Base-by-base conservation (phyloP, 2,329 filamentous ascomycete genomes). In the Graphilbum ipis-grandicollis region DNA sequence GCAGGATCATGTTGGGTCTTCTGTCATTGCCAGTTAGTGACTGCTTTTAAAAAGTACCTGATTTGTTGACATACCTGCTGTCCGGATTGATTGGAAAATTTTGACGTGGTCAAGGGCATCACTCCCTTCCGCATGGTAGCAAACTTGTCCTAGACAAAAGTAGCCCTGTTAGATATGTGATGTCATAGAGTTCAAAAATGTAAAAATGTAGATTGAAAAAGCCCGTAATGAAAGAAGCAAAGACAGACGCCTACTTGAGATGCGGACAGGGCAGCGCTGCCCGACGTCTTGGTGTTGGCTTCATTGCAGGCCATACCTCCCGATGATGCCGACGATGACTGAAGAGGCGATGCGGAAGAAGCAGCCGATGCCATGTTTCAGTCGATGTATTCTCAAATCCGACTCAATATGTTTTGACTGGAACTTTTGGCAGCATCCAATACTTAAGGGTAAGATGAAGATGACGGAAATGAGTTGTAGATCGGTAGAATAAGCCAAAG, bases 41-140 rank as follows among this genome's bases (percentile, higher is more conserved):
- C n/a, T n/a, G n/a, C n/a, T n/a, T n/a, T n/a, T n/a, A n/a, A n/a
- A n/a, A n/a, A n/a, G n/a, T n/a, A n/a, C n/a, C n/a, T 9, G 17
- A 3, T 3, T 3, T 7, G 2, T 31, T 31, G 19, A 40, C 51
- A 42, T 44, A 72, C 70, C 64, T 72, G 72, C 46, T 60, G 55
- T 43, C 51, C 56, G 46, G 56, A 58, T 51, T 72, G 67, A 40
- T 73, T 74, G 39, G 58, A 60, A 44, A 73, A 51, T 47, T 68
- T 73, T 34, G 64, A 68, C 5, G 68, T 62, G 21, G 62, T 52
- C 43, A 75, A 55, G 29, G 60, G 58, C 28, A 58, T 53, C 22
- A 65, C 52, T n/a, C 55, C 51, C 45, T 63, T 66, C 49, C 65
- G 65, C 26, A 52, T 38, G n/a, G 46, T 41, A 3, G 39, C 33